Conservation (phyloP, 371 early-diverging fungal species). For the Mortierella sp. region DNA sequence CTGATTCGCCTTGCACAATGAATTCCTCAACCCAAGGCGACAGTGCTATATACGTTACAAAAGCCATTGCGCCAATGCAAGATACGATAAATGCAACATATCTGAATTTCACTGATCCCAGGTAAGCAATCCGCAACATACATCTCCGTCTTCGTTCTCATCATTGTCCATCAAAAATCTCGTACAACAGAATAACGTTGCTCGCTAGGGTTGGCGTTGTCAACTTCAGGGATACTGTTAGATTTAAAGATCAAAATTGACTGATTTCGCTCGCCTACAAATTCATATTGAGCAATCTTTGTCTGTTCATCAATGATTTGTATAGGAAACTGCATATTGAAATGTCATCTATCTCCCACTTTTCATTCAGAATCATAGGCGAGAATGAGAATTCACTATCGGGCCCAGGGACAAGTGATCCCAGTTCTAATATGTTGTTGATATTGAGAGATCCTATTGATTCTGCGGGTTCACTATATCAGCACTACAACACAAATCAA, state of each 20-base stretch:
- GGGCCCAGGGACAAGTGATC: not conserved
- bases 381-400: not conserved
- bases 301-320: not conserved
- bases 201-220: not conserved
- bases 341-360: too few relatives aligned
- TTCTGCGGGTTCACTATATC: not conserved
- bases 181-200: not conserved
- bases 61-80: too few relatives aligned
- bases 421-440: not conserved
- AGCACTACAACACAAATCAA: constrained; percentile 5
- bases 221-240: not conserved
- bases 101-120: not conserved
- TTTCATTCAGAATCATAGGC: not conserved
- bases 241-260: not conserved
- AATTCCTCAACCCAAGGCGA: not conserved
- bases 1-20: not conserved
- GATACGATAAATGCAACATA: too few relatives aligned
- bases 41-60: not conserved
- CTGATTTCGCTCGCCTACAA: too few relatives aligned
- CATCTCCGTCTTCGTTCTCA: not conserved
- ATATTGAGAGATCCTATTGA: not conserved
- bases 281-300: not conserved
- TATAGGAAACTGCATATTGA: too few relatives aligned
- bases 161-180: not conserved
- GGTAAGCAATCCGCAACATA: not conserved